Evolutionary conservation across 352 stramenopile genomes (phyloP).

Genomic region (Blastocystis sp.): DNA sequence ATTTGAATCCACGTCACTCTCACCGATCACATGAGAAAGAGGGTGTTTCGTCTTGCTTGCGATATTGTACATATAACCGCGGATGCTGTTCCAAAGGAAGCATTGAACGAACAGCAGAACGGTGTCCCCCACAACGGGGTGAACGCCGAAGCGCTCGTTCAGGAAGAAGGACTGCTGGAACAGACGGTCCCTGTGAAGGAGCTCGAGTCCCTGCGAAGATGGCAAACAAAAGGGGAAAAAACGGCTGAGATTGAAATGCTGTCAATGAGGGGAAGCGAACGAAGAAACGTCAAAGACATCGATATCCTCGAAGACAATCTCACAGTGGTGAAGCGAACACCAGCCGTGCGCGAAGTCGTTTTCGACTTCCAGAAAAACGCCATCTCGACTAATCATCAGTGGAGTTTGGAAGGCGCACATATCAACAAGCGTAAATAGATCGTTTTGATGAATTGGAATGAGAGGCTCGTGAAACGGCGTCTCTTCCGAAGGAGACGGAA

Average conservation of each 20-base stretch:
- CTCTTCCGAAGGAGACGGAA: neutral
- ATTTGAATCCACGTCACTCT: neutral
- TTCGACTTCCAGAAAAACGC: neutral
- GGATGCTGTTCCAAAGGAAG: neutral
- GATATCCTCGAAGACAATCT: neutral
- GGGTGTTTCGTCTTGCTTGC: neutral
- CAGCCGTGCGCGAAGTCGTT: neutral
- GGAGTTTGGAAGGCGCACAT: neutral
- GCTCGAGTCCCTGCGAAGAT: neutral
- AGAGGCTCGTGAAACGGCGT: neutral
- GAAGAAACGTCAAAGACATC: neutral
- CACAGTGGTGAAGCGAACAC: neutral
- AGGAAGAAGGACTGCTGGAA: neutral
- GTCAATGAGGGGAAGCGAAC: neutral
- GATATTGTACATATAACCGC: neutral
- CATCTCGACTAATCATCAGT: neutral
- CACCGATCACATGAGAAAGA: neutral
- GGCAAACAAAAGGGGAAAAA: neutral
- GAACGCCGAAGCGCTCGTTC: neutral
- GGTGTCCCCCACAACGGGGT: neutral
- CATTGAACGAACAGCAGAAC: neutral
- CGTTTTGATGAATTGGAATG: neutral
- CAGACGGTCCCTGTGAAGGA: neutral
- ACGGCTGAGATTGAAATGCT: neutral
- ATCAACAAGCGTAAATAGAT: neutral